Base-by-base conservation (phyloP, 139 green algal genomes). In the Volvox africanus region DNA sequence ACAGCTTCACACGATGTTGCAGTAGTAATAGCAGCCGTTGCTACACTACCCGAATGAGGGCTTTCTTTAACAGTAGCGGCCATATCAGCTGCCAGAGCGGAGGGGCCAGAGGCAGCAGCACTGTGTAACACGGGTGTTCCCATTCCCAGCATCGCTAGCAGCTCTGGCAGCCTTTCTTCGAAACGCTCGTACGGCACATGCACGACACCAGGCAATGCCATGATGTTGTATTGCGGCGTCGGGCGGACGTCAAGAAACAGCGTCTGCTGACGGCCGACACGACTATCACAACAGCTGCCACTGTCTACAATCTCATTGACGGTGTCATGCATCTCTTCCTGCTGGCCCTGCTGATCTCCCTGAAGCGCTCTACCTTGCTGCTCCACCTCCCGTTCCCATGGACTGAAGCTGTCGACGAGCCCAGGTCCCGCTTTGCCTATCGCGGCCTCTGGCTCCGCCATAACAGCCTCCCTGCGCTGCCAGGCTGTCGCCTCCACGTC, bases 181-280 rank as follows among this genome's bases (percentile, higher is more conserved):
- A 94, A 62, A 55, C 94, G 86, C 76, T 90, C 87, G 62, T 95
- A 96, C 3, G 95, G 95, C 28, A 94, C 62, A 67, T 96, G 95
- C 71, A 94, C 82, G 24, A 93, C 94, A 68, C 92, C 94, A 73
- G 94, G 92, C 69, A 95, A 90, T 18, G 92, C 79, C 92, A 94
- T 90, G 14, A 96, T 76, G n/a, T 93, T 86, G 90, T 96, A 99
- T 93, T 99, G 95, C 76, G 94, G 85, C 1, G 33, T 9, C 0
- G 97, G 96, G 20, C 97, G 91, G 11, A 99, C 97, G 88, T 99
- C 97, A 69, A 99, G 79, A 44, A 99, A 92, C 28, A 77, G 26
- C 30, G 19, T 30, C 61, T 33, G 35, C 22, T 68, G 16, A 62
- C 0, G 61, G 24, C 76, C 76, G 30, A 33, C 76, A 19, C 76